A percentile compares a stretch with the other conserved stretches of the same genome.
Conservation (phyloP, 805 yeast species). For the Wickerhamomyces xylosicus region DNA sequence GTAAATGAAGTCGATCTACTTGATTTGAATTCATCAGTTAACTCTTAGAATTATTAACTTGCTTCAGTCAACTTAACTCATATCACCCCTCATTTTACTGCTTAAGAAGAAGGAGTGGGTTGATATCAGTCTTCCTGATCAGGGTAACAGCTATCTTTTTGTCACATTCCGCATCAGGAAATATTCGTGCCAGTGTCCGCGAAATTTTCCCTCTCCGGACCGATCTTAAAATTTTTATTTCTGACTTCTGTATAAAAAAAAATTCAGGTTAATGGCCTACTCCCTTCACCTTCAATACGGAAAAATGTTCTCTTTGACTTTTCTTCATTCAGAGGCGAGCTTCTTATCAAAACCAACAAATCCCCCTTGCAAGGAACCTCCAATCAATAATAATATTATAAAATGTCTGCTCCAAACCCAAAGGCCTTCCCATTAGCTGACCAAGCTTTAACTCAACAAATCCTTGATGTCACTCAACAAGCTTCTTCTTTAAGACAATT, state of each 20-base stretch:
- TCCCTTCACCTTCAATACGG: not conserved
- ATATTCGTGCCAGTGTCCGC: not conserved
- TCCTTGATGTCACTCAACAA: constrained; percentile 96
- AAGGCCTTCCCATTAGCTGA: constrained; percentile 99
- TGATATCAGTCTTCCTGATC: no score
- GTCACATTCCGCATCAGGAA: not conserved
- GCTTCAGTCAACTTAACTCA: no score
- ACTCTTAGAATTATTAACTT: no score
- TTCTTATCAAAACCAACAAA: constrained; percentile 4
- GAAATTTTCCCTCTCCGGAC: not conserved
- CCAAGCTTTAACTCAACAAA: constrained; percentile 89
- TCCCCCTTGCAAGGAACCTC: constrained; percentile 35
- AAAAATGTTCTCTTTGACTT: not conserved
- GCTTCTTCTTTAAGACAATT: constrained; percentile 96
- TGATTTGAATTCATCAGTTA: no score
- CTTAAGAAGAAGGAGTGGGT: no score
- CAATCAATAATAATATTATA: constrained; percentile 5
- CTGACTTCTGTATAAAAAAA: not conserved
- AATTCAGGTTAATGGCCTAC: not conserved
- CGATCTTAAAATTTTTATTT: no score
- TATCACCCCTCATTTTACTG: no score
- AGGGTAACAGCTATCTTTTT: no score
- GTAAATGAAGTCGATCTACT: no score
- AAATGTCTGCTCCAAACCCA: constrained; percentile 88
- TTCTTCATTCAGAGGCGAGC: constrained; percentile 20